Base-by-base conservation (phyloP, 371 early-diverging fungal species). In the Capillidium heterosporum region DNA sequence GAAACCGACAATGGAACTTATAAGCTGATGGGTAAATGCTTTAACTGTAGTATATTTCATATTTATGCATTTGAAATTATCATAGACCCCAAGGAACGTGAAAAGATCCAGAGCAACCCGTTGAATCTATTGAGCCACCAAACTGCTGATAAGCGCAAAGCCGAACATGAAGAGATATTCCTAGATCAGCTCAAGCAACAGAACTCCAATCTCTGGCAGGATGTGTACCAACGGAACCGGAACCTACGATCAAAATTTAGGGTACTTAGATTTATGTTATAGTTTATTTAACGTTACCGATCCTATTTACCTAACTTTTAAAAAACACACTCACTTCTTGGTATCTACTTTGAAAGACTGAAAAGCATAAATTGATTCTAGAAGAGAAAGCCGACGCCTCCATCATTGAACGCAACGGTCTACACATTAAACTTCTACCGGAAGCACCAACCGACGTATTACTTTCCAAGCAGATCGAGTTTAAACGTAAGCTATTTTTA, bases 181-280 rank as follows among this genome's bases (percentile, higher is more conserved):
- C 60, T 87, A 13, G 76, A 75, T 0, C 70, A 77, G 19, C 66
- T 89, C n/a, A 82, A 57, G 54, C 61, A 62, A 5, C 64, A 76
- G 7, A 76, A 71, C 50, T 73, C 84, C n/a, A 57, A 69, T 13
- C 75, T 71, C 39, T 89, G 87, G 87, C 72, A 68, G 41, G 86
- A 91, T 64, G 80, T 88, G 0, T 91, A 86, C 62, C 61, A 75
- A 2, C 64, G 71, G 27, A 87, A 87, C 29, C 81, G 84, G 56
- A 64, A 66, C 44, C 58, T 91, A 41, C 76, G 94, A 17, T 78
- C 73, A 48, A 73, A 70, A 48, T 83, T 90, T 59, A 63, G 91
- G 44, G 83, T 68, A 48, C 26, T 31, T 27, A 23, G 21, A 17
- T 42, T 42, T 21, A 44, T 39, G 24, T 17, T 31, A 21, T 5